Base-by-base conservation (phyloP, 306 rosid species). In the Canavalia gladiata region DNA sequence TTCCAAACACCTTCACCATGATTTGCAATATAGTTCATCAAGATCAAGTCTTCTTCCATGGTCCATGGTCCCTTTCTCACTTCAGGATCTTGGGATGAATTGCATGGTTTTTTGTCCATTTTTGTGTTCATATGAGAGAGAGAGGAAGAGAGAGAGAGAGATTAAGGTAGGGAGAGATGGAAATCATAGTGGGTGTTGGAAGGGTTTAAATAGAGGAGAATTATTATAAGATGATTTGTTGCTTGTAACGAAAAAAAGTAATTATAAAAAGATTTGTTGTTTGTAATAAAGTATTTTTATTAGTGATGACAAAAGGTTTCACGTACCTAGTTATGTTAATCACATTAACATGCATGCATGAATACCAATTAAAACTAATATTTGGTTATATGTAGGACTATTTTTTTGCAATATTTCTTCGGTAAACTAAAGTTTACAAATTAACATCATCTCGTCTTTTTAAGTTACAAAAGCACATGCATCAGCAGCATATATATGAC, bases 1-100 rank as follows among this genome's bases (percentile, higher is more conserved):
- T 95, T 95, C 99, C 99, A 95, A 11, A 95, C 98, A 9, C 99
- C 99, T 89, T 95, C 99, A 54, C 99, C 99, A 28, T 95, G 99
- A 83, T 93, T 95, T 7, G 99, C 97, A 41, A 95, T 95, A 72
- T 95, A 92, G 88, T 90, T 93, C 11, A 95, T 92, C 76, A 95
- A 87, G 88, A 93, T 93, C 90, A 92, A 79, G 63, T 95, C 99
- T 79, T 95, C 99, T 86, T 93, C 99, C 91, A 91, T 84, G n/a
- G 99, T 93, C 98, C 99, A 95, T 57, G 99, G 99, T 67, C 99
- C 99, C 82, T 95, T 95, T 85, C 99, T 87, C 83, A 95, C 94
- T 82, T 93, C 98, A 74, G 91, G 94, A 51, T 93, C 99, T 56
- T 90, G 90, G 66, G 92, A 84, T 78, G 87, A 82, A 77, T 81